These are phyloP conservation scores for Cladophialophora yegresii DNA, from an alignment of 2,329 filamentous ascomycete species.

Conservation along the genomic window DNA sequence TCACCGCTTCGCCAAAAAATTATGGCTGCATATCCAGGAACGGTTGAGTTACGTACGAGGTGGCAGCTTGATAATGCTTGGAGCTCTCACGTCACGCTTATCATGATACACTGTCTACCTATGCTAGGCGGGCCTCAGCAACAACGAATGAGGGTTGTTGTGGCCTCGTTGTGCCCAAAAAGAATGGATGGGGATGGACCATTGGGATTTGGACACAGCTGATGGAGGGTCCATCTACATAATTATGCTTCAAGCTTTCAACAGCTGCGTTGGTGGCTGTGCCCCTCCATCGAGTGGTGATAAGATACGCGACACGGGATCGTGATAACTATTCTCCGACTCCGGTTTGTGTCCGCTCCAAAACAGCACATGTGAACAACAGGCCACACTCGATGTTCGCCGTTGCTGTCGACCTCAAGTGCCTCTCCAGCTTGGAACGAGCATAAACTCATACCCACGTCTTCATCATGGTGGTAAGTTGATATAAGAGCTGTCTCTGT, in stretches of 20 bases:
- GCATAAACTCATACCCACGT: background rate
- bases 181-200: conserved; percentile 8
- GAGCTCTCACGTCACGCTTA: conserved; percentile 34
- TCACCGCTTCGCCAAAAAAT: conserved; percentile 27
- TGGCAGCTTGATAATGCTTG: conserved; percentile 15
- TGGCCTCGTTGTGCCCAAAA: conserved; percentile 4
- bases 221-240: conserved; percentile 15
- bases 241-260: conserved; percentile 5
- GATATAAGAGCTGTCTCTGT: conserved; percentile 61
- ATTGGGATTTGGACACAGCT: conserved; percentile 13
- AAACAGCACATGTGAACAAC: conserved; percentile 21
- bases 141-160: conserved; percentile 16
- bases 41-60: conserved; percentile 20
- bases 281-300: conserved; percentile 4
- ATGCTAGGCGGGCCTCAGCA: conserved; percentile 9
- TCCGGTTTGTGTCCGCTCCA: background rate
- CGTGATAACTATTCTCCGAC: conserved; percentile 18
- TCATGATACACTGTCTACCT: conserved; percentile 6
- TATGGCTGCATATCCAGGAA: conserved; percentile 4
- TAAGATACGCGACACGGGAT: conserved; percentile 10
- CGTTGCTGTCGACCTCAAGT: background rate
- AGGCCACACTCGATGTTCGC: conserved; percentile 7
- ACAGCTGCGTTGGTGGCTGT: background rate
- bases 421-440: conserved; percentile 2
- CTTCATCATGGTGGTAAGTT: conserved; percentile 48